Conservation (phyloP, 2,329 filamentous ascomycete species). For the Neonectria neomacrospora region DNA sequence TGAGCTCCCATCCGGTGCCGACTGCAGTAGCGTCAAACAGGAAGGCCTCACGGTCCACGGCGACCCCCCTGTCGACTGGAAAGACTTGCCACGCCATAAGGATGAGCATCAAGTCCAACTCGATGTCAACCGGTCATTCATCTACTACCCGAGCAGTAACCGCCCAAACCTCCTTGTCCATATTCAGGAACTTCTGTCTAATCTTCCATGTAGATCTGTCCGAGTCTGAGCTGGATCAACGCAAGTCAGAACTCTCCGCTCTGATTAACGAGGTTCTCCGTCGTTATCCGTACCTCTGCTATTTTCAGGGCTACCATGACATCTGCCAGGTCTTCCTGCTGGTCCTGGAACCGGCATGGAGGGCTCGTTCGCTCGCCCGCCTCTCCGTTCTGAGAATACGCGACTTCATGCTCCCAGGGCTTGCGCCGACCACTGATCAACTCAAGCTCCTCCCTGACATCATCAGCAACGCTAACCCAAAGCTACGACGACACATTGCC, state of each 20-base stretch:
- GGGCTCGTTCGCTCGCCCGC: conserved; percentile 75
- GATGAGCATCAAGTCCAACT: conserved; percentile 93
- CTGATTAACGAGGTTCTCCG: conserved; percentile 87
- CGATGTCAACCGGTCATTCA: conserved; percentile 95
- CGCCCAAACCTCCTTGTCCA: neutral
- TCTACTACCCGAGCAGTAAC: conserved; percentile 89
- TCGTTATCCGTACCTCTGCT: conserved; percentile 83
- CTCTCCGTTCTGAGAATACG: conserved; percentile 90
- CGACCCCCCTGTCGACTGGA: conserved; percentile 59
- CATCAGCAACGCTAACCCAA: conserved; percentile 75
- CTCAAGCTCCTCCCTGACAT: conserved; percentile 89
- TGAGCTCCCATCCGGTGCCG: conserved; percentile 26
- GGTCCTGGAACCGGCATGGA: conserved; percentile 74
- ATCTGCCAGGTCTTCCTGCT: conserved; percentile 96
- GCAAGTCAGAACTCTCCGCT: conserved; percentile 80
- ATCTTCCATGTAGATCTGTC: conserved; percentile 67
- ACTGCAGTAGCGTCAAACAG: conserved; percentile 17
- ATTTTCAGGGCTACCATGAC: conserved; percentile 99
- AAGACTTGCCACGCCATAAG: conserved; percentile 75
- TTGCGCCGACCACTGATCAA: conserved; percentile 83
- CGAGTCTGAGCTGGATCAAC: conserved; percentile 72
- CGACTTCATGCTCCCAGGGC: conserved; percentile 95
- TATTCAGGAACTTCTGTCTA: conserved; percentile 38
- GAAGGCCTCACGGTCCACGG: conserved; percentile 25
- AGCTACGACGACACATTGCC: conserved; percentile 79